Evolutionary conservation across 768 basidiomycete genomes (phyloP).

Genomic region (Lactarius indigo): DNA sequence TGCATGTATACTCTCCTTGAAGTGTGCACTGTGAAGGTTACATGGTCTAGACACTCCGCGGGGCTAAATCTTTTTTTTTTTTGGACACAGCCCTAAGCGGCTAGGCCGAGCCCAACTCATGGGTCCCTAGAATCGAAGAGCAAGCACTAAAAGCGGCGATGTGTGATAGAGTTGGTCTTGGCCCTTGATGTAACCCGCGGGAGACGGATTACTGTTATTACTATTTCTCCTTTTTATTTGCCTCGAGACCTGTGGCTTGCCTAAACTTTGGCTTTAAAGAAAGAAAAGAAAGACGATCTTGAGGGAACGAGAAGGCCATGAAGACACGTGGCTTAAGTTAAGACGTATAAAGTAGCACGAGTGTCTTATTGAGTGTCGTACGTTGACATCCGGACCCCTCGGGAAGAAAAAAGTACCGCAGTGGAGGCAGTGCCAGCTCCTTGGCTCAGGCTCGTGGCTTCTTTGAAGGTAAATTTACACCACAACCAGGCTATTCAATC

Average conservation of each 20-base stretch:
- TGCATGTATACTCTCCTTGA: slow-evolving; percentile 28
- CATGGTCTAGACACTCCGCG: slow-evolving; percentile 13
- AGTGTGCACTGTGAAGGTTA: background rate
- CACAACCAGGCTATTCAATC: background rate
- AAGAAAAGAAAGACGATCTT: background rate
- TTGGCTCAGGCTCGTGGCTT: slow-evolving; percentile 19
- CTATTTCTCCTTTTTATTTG: background rate
- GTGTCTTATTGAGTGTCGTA: background rate
- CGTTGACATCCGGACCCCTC: slow-evolving; percentile 14
- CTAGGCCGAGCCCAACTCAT: slow-evolving; percentile 18
- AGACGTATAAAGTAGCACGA: slow-evolving; percentile 6
- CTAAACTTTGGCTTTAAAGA: background rate
- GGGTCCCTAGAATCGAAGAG: slow-evolving; percentile 9
- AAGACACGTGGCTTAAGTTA: slow-evolving; percentile 18
- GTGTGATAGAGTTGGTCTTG: slow-evolving; percentile 11
- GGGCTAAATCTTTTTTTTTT: slow-evolving; percentile 19
- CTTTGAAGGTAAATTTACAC: slow-evolving; percentile 24
- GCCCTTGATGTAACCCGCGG: slow-evolving; percentile 5
- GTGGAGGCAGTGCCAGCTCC: background rate
- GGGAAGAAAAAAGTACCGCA: background rate
- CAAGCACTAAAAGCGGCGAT: slow-evolving; percentile 18
- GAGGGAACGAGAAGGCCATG: background rate
- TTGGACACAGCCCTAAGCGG: slow-evolving; percentile 13
- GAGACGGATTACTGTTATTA: background rate
- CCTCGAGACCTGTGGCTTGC: background rate